Evolutionary conservation across 148 eudicot genomes (phyloP).

Genomic region (Drosera capensis): DNA sequence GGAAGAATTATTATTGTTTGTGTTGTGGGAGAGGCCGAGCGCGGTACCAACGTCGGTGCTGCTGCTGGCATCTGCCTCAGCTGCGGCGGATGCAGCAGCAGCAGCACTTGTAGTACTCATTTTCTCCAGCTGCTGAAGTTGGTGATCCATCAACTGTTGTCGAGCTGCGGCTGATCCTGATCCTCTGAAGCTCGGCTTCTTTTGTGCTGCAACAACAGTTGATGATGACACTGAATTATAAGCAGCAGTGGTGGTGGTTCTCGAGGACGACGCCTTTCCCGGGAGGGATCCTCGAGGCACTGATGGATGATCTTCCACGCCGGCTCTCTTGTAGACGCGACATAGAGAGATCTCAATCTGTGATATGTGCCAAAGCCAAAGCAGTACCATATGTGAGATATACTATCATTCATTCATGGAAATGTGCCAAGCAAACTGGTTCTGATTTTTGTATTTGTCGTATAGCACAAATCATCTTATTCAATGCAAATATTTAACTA

Average conservation of each 20-base stretch:
- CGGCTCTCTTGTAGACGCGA: constrained; percentile 79
- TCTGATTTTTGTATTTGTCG: no score
- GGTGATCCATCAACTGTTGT: constrained; percentile 5
- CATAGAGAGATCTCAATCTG: constrained; percentile 89
- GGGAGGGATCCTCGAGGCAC: constrained; percentile 34
- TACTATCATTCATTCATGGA: background rate
- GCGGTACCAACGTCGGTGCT: constrained; percentile 50
- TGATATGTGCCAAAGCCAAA: no score
- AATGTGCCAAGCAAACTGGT: background rate
- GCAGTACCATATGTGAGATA: no score
- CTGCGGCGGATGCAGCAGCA: constrained; percentile 27
- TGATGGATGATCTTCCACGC: constrained; percentile 72
- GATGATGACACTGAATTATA: constrained; percentile 13
- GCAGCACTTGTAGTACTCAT: constrained; percentile 19
- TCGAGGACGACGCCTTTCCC: constrained; percentile 23
- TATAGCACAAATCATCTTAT: no score
- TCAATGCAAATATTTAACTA: no score
- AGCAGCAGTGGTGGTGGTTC: constrained; percentile 2
- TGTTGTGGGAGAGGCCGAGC: constrained; percentile 31
- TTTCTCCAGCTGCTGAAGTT: constrained; percentile 14
- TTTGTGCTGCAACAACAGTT: background rate
- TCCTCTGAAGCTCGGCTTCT: constrained; percentile 10
- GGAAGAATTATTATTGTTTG: constrained; percentile 9
- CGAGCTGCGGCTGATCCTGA: constrained; percentile 1
- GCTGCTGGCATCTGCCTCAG: constrained; percentile 35